Evolutionary conservation across 75 land plant genomes (phyloP), one percentile per base, ranked within the genome.

Genomic region (Pinus taeda): DNA sequence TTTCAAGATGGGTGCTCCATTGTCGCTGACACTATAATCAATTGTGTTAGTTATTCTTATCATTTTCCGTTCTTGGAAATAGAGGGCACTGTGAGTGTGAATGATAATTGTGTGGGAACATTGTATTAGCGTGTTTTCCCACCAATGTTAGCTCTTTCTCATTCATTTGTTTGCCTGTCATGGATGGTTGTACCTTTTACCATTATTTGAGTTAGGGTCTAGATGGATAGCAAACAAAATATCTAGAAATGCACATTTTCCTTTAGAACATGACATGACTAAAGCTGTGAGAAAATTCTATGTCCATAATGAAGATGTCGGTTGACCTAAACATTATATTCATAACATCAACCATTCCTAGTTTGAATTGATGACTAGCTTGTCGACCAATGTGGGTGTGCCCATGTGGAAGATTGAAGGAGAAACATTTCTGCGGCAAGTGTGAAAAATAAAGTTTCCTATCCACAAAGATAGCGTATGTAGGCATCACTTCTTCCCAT

Each of bases 21-120:
- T 45, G 21, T 66, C 53, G 98, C 87, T 14, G 90, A 97, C 86
- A 83, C 83, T 4, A 91, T 97, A 57, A 49, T 97, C 57, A 92
- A 95, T 58, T 97, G 99, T 78, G 95, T 98, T 81, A 97, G 99
- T 82, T 97, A 95, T 84, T 91, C 71, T 24, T 97, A 91, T 81
- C 76, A 83, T 45, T 91, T 91, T 71, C 95, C 99, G 26, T 97
- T 97, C 76, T 87, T 97, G 63, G 86, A 97, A 20, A 88, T 89
- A 56, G 69, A 87, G 70, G 93, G 87, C 37, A 60, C 80, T 58
- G 92, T 97, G 73, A 87, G 67, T 61, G 87, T 91, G 71, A 92
- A 91, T 57, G 88, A 95, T 78, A 93, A 95, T 57, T 83, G 93
- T 26, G 94, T 95, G 39, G 96, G 89, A 2, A 95, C 98, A 9